These are phyloP conservation scores for Tulasnella sp. DNA, from an alignment of 768 basidiomycete species.

Conservation along the genomic window DNA sequence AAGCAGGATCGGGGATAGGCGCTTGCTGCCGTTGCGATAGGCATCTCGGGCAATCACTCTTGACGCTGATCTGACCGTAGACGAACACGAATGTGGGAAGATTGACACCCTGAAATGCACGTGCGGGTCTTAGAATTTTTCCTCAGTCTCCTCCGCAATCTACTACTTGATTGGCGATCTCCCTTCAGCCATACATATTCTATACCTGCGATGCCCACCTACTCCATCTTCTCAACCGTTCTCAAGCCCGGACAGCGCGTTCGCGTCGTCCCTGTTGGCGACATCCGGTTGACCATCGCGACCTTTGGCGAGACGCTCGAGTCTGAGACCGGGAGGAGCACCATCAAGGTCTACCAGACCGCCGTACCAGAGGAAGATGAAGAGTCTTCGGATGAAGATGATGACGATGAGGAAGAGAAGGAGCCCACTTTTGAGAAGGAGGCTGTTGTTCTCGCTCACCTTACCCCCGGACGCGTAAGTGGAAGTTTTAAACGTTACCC, in stretches of 20 bases:
- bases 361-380: slow-evolving; percentile 23
- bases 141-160: no score
- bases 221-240: background rate
- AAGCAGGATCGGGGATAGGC: no score
- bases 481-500: background rate
- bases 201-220: no score
- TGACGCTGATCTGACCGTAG: no score
- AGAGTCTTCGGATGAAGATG: slow-evolving; percentile 23
- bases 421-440: slow-evolving; percentile 17
- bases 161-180: no score
- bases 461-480: slow-evolving; percentile 29
- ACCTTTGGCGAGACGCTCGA: slow-evolving; percentile 30
- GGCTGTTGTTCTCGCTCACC: slow-evolving; percentile 23
- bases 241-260: slow-evolving; percentile 9
- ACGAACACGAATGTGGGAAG: no score
- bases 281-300: slow-evolving; percentile 31
- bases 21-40: no score
- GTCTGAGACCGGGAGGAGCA: slow-evolving; percentile 20
- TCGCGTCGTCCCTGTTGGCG: slow-evolving; percentile 18
- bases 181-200: no score
- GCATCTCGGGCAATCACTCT: no score
- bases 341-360: slow-evolving; percentile 20
- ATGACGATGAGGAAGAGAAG: slow-evolving; percentile 18
- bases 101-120: no score
- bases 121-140: no score